Evolutionary conservation across 225 moss, liverwort and hornwort genomes (phyloP).

Genomic region (Sphagnum contortum): DNA sequence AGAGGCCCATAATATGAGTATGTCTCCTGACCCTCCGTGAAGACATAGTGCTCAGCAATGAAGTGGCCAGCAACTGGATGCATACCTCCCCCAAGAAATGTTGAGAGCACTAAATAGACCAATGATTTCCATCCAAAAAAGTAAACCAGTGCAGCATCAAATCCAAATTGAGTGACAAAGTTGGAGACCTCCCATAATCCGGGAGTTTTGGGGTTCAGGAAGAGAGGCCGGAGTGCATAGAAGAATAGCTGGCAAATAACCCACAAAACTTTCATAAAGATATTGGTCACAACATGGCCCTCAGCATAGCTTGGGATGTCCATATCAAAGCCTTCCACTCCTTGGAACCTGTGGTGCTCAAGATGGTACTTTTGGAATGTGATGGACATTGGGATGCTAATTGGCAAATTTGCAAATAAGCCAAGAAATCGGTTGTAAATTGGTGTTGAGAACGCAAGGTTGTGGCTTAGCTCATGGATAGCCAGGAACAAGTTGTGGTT

Average conservation of each 20-base stretch:
- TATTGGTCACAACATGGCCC: constrained; percentile 70
- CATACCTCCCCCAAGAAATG: constrained; percentile 91
- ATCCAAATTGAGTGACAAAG: constrained; percentile 44
- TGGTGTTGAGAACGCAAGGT: constrained; percentile 62
- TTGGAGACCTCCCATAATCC: constrained; percentile 86
- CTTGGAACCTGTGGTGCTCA: constrained; percentile 91
- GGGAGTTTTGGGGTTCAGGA: constrained; percentile 86
- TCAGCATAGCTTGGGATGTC: constrained; percentile 91
- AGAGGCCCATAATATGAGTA: constrained; percentile 95
- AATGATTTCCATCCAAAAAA: constrained; percentile 59
- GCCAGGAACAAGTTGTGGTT: constrained; percentile 97
- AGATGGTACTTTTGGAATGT: constrained; percentile 98
- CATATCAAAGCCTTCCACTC: constrained; percentile 96
- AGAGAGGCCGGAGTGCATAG: constrained; percentile 86
- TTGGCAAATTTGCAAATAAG: constrained; percentile 72
- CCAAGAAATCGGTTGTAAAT: constrained; percentile 77
- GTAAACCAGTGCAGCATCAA: constrained; percentile 54
- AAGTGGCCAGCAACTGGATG: constrained; percentile 96
- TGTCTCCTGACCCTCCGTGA: constrained; percentile 82
- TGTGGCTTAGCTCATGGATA: constrained; percentile 96
- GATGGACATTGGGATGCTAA: constrained; percentile 93
- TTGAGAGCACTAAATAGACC: constrained; percentile 70
- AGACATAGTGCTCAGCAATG: constrained; percentile 89
- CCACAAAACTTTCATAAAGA: constrained; percentile 48
- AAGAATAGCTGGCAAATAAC: constrained; percentile 93